Evolutionary conservation across 441 rosid genomes (phyloP), one percentile per base, ranked within the genome.

Genomic region (Gossypium schwendimanii): DNA sequence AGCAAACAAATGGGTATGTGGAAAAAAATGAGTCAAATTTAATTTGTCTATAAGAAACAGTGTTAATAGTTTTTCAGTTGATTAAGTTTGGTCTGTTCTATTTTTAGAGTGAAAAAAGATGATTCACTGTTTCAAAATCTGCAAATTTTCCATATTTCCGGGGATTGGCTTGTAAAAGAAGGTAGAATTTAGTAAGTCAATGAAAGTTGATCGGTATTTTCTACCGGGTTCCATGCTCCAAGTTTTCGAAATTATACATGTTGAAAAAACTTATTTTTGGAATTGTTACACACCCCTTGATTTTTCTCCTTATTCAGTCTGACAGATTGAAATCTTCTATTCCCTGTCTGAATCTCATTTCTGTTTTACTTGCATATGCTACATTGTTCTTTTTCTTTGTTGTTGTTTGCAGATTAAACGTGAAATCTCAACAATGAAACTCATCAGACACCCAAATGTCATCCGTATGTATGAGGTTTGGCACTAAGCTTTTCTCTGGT

Each of bases 391-490:
- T 17, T 3, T 18, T 63, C 58, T 9, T 67, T 36, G 41, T 65
- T 62, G 36, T 41, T 11, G 67, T 24, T 66, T 76, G 82, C 90
- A 95, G 98, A 96, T 96, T 76, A 96, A 96, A 82, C 92, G 99
- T 31, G 99, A 96, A 80, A 93, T 96, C 74, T 91, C 99, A 24
- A 93, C 97, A 0, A 91, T 93, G 99, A 96, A 96, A 81, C 82
- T 93, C 24, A 87, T 96, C 70, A 87, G 91, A 74, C 99, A 96
- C 69, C 97, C 98, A 0, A 91, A 96, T 87, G 99, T 93, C 62
- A 92, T 96, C 81, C 96, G 96, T 53, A 89, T 96, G 98, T 75
- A 80, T 72, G 99, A 96, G 98, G 99, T 94, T 79, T 67, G 88
- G 72, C 69, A 63, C 52, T 26, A 2, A 3, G 55, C 14, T 58